Evolutionary conservation across 495 filamentous ascomycete species (phyloP), one percentile per base, ranked within the genome.

Genomic region (Bryoglossum gracile): DNA sequence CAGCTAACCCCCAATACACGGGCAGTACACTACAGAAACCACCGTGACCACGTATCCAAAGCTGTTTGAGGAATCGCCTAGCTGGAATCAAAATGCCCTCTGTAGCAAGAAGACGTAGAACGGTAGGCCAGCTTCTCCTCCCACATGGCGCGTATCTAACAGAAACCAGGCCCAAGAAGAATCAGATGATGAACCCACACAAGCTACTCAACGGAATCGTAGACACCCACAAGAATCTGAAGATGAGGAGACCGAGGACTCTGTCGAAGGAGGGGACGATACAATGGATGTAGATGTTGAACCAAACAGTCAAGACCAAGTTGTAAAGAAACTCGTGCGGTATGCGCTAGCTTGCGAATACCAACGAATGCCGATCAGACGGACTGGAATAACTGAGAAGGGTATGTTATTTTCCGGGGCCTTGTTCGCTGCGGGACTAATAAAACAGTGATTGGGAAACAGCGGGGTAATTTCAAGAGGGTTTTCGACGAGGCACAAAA

Each of bases 321-420:
- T 91, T 57, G 80, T 88, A 24, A 96, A 95, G 67, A 95, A 89
- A 54, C 68, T 98, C 38, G 83, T 97, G 16, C 82, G 92, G n/a
- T 78, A 95, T 35, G 92, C 89, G 2, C 63, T 97, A 4, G 79
- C 90, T 2, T 88, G 86, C 68, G 92, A 96, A 62, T 94, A 86
- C 63, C 74, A 86, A n/a, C 77, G 92, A 13, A 71, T 76, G 36
- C 79, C 83, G 0, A 87, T 98, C 25, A 78, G 80, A 11, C 68
- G 92, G 54, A 71, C 78, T 4, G 92, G 89, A 45, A 89, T 98
- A 48, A 76, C 69, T 56, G 74, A 82, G 32, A 95, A 83, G 79
- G 77, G 80, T 79, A 42, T 21, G 53, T 45, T 13, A 16, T 34
- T 48, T 11, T n/a, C n/a, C n/a, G n/a, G n/a, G n/a, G n/a, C n/a